phyloP scores from a whole-genome alignment of 2,329 filamentous ascomycete species.

The Penicillium decumbens region DNA sequence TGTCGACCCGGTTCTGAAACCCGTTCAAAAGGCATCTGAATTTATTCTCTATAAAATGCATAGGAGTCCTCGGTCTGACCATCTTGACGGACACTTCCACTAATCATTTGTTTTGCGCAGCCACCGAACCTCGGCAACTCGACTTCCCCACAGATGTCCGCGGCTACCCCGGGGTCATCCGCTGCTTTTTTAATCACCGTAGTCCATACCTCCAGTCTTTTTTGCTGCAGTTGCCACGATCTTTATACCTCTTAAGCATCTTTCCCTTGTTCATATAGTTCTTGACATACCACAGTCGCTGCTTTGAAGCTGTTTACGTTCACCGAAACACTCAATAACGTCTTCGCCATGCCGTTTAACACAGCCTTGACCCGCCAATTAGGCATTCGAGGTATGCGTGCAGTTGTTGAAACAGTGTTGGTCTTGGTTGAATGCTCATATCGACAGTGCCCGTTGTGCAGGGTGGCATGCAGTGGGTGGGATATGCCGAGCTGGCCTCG shows the following conservation, averaged over 20 bases:
- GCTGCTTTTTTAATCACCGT: slow-evolving; percentile 13
- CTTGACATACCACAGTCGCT: background rate
- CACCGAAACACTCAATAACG: background rate
- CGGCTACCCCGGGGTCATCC: slow-evolving; percentile 16
- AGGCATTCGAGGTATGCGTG: slow-evolving; percentile 45
- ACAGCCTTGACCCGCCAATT: slow-evolving; percentile 59
- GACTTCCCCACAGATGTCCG: slow-evolving; percentile 27
- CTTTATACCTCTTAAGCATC: background rate
- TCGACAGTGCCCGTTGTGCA: slow-evolving; percentile 46
- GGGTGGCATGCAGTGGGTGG: slow-evolving; percentile 55
- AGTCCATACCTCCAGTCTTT: slow-evolving; percentile 1
- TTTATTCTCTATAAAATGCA: background rate
- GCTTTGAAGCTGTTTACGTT: background rate
- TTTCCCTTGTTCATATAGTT: background rate
- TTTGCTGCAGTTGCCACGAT: slow-evolving; percentile 2
- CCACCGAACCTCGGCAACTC: slow-evolving; percentile 32
- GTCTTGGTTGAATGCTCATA: slow-evolving; percentile 2
- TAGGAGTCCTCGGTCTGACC: background rate
- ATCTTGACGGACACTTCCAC: background rate
- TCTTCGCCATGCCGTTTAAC: slow-evolving; percentile 56
- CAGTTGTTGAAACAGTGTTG: background rate
- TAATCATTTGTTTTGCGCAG: slow-evolving; percentile 2
- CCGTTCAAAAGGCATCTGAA: background rate
- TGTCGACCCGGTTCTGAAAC: background rate
- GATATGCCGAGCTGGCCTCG: slow-evolving; percentile 50